A percentile compares a stretch with the other conserved stretches of the same genome.
phyloP scores from a whole-genome alignment of 768 basidiomycete genomes.

The Psilocybe cubensis region DNA sequence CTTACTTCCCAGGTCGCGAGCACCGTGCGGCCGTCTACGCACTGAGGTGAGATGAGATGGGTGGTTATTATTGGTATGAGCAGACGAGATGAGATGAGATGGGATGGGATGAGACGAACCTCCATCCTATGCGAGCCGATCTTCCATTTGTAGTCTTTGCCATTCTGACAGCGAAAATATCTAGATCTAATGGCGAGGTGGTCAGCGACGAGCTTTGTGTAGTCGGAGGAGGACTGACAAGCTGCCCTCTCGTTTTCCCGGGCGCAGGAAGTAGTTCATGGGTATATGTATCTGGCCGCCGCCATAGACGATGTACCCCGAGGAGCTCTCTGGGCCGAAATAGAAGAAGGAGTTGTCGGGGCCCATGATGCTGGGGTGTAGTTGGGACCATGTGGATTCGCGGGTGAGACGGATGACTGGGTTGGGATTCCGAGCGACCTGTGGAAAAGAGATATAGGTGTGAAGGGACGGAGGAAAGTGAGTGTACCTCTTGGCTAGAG shows the following conservation, averaged over 20 bases:
- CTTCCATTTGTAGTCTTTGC: constrained; percentile 79
- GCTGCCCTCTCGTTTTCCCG: constrained; percentile 63
- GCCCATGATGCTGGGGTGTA: constrained; percentile 76
- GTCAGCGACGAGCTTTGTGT: neutral
- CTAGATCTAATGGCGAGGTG: constrained; percentile 52
- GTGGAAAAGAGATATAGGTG: constrained; percentile 20
- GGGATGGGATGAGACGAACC: constrained; percentile 1
- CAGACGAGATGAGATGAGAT: neutral
- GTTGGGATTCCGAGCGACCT: constrained; percentile 65
- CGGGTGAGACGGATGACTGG: constrained; percentile 65
- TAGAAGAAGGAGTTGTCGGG: constrained; percentile 79
- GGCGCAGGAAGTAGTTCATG: constrained; percentile 58
- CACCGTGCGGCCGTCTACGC: constrained; percentile 60
- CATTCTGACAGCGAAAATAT: constrained; percentile 74
- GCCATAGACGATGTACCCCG: constrained; percentile 73
- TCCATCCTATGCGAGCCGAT: constrained; percentile 65
- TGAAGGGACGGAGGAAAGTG: constrained; percentile 4
- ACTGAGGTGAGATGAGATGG: no score
- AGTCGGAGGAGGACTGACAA: constrained; percentile 46
- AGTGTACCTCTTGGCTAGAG: constrained; percentile 17
- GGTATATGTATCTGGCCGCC: constrained; percentile 54
- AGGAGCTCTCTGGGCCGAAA: constrained; percentile 64
- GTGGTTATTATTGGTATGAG: constrained; percentile 24
- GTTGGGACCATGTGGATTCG: constrained; percentile 67
- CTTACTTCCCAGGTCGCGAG: constrained; percentile 73